Percentiles rank a stretch among this genome's conserved stretches.
These are phyloP conservation scores for Russula sp. DNA, from an alignment of 768 basidiomycete genomes.

Conservation along the genomic window DNA sequence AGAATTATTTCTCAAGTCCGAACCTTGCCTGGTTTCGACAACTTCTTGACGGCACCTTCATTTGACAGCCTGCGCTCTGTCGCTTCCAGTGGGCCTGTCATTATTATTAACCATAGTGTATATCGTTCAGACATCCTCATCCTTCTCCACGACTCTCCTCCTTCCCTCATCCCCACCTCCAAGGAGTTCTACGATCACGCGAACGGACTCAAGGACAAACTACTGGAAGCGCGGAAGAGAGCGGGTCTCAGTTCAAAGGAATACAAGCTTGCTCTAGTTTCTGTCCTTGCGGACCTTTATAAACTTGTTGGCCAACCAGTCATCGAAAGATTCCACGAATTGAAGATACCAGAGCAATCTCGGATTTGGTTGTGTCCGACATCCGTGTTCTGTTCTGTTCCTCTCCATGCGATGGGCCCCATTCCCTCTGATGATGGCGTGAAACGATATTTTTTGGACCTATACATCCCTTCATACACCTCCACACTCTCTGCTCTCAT, in stretches of 20 bases:
- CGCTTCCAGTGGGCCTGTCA: neutral
- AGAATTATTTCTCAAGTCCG: neutral
- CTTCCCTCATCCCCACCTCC: slow-evolving; percentile 40
- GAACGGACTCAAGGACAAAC: slow-evolving; percentile 31
- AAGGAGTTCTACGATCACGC: slow-evolving; percentile 27
- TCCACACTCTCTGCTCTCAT: neutral
- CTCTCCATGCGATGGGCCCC: slow-evolving; percentile 5
- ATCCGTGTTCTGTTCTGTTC: neutral
- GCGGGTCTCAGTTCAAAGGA: neutral
- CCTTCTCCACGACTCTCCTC: neutral
- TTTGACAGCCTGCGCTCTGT: neutral
- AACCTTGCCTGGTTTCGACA: neutral
- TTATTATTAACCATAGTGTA: neutral
- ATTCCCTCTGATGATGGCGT: neutral
- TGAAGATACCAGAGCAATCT: neutral
- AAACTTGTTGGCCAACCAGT: neutral
- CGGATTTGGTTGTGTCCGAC: neutral
- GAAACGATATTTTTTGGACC: neutral
- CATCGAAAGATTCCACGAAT: neutral
- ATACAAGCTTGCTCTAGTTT: neutral
- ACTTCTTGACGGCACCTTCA: neutral
- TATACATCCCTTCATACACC: neutral
- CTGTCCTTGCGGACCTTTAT: neutral
- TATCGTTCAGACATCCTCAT: neutral
- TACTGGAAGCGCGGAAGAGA: neutral